Conservation (phyloP, 2,329 filamentous ascomycete species). For the Pyrenophora graminea region DNA sequence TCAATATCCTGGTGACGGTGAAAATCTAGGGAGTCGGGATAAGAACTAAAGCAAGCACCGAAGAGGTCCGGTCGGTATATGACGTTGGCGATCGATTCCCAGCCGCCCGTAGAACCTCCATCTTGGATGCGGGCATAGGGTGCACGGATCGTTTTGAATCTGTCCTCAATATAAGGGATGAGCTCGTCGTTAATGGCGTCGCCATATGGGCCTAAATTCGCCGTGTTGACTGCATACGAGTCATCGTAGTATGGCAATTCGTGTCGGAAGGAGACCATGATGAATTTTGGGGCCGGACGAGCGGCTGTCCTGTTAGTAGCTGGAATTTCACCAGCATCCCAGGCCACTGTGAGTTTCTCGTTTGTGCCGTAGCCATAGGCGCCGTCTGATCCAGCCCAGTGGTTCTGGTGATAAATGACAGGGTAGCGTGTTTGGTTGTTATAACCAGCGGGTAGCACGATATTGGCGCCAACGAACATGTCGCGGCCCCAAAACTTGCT, state of each 20-base stretch:
- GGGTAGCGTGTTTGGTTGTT: slow-evolving; percentile 40
- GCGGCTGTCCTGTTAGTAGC: slow-evolving; percentile 28
- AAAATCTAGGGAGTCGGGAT: slow-evolving; percentile 46
- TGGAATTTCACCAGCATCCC: slow-evolving; percentile 41
- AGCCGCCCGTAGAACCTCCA: slow-evolving; percentile 47
- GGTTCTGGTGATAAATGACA: slow-evolving; percentile 43
- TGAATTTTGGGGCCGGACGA: slow-evolving; percentile 43
- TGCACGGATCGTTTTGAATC: slow-evolving; percentile 43
- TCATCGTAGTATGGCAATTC: slow-evolving; percentile 47
- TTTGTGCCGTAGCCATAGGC: slow-evolving; percentile 27
- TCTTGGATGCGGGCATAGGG: slow-evolving; percentile 47
- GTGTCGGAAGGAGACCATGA: slow-evolving; percentile 46
- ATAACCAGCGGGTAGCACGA: slow-evolving; percentile 44
- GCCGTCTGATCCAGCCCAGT: slow-evolving; percentile 36
- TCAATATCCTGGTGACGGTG: slow-evolving; percentile 45
- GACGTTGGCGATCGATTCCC: slow-evolving; percentile 44
- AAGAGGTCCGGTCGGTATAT: slow-evolving; percentile 47
- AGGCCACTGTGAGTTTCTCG: slow-evolving; percentile 27
- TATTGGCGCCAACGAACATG: slow-evolving; percentile 45
- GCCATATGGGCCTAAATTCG: slow-evolving; percentile 47
- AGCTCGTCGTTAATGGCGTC: slow-evolving; percentile 50
- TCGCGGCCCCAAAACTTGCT: slow-evolving; percentile 45
- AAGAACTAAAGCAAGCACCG: slow-evolving; percentile 45
- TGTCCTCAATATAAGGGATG: slow-evolving; percentile 40
- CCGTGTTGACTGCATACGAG: slow-evolving; percentile 47